Evolutionary conservation across 2,329 filamentous ascomycete genomes (phyloP).

Genomic region (Lachnellula suecica): DNA sequence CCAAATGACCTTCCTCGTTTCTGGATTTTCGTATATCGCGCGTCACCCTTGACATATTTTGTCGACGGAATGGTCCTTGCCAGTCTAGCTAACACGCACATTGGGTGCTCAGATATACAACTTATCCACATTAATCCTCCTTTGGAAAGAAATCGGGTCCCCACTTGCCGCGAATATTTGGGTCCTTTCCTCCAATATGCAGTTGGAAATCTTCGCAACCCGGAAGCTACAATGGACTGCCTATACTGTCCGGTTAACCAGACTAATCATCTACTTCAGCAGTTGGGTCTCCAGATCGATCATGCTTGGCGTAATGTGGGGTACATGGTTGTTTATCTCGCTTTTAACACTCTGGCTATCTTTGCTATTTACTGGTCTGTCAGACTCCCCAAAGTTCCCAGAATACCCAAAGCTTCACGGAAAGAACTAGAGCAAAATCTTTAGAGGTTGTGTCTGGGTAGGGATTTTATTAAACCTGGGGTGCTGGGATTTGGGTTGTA

Average conservation of each 20-base stretch:
- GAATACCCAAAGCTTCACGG: no score
- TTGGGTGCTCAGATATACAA: conserved; percentile 68
- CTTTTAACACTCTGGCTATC: neutral
- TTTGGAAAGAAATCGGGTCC: conserved; percentile 34
- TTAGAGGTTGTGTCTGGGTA: no score
- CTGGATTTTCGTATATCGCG: conserved; percentile 81
- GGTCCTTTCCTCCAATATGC: conserved; percentile 43
- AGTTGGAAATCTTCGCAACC: conserved; percentile 49
- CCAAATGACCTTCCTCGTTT: conserved; percentile 58
- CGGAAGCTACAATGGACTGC: conserved; percentile 38
- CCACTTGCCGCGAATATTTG: conserved; percentile 61
- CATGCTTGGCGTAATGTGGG: neutral
- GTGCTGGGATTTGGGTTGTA: no score
- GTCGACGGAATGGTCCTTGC: conserved; percentile 68
- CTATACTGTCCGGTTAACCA: neutral
- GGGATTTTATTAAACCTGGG: no score
- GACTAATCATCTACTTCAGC: neutral
- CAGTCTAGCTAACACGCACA: conserved; percentile 63
- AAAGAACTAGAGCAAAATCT: no score
- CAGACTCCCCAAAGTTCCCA: neutral
- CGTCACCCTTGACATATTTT: conserved; percentile 79
- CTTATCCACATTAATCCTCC: conserved; percentile 61
- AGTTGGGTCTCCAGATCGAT: neutral
- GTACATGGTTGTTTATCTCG: neutral
- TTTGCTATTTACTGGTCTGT: neutral